Evolutionary conservation across 2,329 filamentous ascomycete species (phyloP).

Genomic region (Calonectria naviculata): DNA sequence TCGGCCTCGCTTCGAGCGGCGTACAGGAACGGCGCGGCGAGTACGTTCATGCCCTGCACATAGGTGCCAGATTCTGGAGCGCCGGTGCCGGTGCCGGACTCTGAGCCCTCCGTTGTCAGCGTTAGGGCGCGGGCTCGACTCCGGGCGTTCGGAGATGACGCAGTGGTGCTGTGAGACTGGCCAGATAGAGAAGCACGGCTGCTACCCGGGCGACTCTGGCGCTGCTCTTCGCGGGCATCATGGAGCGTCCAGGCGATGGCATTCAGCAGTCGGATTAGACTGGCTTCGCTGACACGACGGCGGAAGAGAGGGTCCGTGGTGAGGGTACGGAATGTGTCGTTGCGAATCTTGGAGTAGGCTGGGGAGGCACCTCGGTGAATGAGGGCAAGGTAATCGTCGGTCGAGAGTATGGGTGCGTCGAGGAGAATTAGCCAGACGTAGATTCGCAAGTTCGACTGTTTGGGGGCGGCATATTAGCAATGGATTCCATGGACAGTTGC

Average conservation of each 20-base stretch:
- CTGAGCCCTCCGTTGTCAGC: constrained; percentile 73
- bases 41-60: constrained; percentile 98
- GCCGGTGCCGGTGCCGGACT: constrained; percentile 62
- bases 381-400: constrained; percentile 88
- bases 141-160: constrained; percentile 57
- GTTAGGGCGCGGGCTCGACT: constrained; percentile 67
- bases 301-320: constrained; percentile 98
- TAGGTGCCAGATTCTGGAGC: constrained; percentile 82
- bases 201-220: constrained; percentile 53
- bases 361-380: constrained; percentile 94
- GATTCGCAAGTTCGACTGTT: constrained; percentile 88
- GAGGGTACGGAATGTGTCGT: constrained; percentile 96
- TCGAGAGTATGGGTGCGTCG: constrained; percentile 84
- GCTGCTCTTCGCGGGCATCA: constrained; percentile 72
- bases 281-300: constrained; percentile 93
- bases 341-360: constrained; percentile 96
- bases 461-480: neutral
- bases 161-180: constrained; percentile 50
- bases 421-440: constrained; percentile 97
- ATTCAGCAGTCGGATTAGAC: constrained; percentile 92
- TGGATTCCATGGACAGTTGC: neutral
- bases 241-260: constrained; percentile 94
- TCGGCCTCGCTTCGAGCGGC: constrained; percentile 94
- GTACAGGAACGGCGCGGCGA: constrained; percentile 95
- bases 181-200: constrained; percentile 48